Base-by-base conservation (phyloP, 148 eudicot species). In the Dysphania ambrosioides region DNA sequence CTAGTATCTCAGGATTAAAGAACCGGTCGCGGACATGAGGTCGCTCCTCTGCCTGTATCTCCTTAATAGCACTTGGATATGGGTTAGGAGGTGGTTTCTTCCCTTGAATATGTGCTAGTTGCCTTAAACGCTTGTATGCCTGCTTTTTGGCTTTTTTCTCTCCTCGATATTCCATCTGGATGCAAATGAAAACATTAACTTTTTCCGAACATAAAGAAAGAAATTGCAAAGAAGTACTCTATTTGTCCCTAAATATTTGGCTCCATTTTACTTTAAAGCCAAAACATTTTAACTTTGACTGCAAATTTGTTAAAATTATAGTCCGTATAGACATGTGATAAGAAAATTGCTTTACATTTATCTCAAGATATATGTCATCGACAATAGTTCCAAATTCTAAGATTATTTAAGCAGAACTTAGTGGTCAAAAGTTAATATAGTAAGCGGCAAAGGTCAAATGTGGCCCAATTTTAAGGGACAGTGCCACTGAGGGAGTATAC, bases 11-110 rank as follows among this genome's bases (percentile, higher is more conserved):
- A 15, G 83, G 90, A 85, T 89, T 80, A 71, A 53, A 60, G 88
- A 91, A 91, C 40, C 98, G 97, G 34, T 87, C 91, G 57, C 83
- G 85, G 30, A 93, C 90, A 68, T 77, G 83, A 67, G 82, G 85
- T 78, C 86, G 86, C 80, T 91, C 98, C 83, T 89, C 89, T 38
- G 97, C 98, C 74, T 93, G 94, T 71, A 93, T 93, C 86, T 89
- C 92, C 78, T 87, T 90, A 40, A 94, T 76, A 72, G 91, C 97
- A 81, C 93, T 91, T 8, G 96, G 91, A 67, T 91, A 94, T 13
- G 96, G 98, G 74, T 94, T 94, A 49, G 90, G 89, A 66, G 93
- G 89, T 27, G 89, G 88, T 68, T 70, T 87, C 78, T 85, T 87
- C 61, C 88, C 98, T 83, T 87, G 88, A 51, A 83, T 65, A 8